Conservation (phyloP, 345 rosid genomes). For the Sisymbrium irio region DNA sequence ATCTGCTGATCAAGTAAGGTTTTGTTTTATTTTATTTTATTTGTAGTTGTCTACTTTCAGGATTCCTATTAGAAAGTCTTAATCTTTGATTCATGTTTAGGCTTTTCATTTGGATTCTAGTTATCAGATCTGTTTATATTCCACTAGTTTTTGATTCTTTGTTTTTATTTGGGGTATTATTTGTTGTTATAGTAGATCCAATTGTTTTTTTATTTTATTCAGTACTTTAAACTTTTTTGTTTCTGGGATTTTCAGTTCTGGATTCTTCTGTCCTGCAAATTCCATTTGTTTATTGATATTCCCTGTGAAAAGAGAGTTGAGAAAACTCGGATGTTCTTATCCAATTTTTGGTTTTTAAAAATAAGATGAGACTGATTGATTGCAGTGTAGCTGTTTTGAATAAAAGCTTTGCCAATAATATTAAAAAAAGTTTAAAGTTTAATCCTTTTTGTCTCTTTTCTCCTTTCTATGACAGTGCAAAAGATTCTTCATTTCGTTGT, state of each 20-base stretch:
- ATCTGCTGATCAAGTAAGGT: conserved; percentile 28
- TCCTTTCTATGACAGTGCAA: conserved; percentile 30
- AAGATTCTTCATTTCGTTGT: conserved; percentile 38
- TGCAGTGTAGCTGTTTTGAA: conserved; percentile 39
- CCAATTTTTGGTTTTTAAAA: not conserved
- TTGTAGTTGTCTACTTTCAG: not conserved
- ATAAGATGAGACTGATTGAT: conserved; percentile 25
- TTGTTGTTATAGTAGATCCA: conserved; percentile 15
- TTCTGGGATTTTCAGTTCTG: conserved; percentile 10
- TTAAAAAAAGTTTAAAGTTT: conserved; percentile 42
- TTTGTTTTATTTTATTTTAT: not conserved
- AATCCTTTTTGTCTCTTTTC: conserved; percentile 44
- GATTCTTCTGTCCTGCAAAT: conserved; percentile 27
- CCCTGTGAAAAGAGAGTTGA: not conserved
- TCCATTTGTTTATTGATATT: conserved; percentile 33
- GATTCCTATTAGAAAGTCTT: conserved; percentile 18
- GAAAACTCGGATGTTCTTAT: not conserved
- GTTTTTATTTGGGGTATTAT: not conserved
- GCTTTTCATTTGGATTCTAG: conserved; percentile 24
- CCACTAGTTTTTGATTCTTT: conserved; percentile 8
- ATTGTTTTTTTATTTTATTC: conserved; percentile 8
- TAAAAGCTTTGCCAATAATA: conserved; percentile 37
- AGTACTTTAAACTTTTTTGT: not conserved
- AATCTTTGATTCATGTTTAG: conserved; percentile 20
- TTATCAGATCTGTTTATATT: conserved; percentile 30